phyloP scores from a whole-genome alignment of 1,139 yeast species.

The Entelexis paramagnoliae region DNA sequence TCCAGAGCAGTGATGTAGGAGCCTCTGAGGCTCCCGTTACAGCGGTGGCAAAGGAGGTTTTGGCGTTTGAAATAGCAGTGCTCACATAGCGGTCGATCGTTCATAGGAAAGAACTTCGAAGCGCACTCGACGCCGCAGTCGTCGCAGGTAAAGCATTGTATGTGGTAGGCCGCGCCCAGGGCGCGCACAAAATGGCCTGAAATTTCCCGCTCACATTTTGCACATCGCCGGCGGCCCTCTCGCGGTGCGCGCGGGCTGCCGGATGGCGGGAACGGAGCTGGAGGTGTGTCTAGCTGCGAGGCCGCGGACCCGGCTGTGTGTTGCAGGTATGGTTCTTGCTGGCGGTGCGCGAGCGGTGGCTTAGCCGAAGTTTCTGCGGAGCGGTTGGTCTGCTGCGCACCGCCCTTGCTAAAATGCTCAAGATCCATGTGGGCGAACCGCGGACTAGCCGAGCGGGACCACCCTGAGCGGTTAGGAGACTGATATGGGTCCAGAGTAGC shows the following conservation, averaged over 20 bases:
- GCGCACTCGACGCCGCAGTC: slow-evolving; percentile 74
- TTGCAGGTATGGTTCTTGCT: not conserved
- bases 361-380: not conserved
- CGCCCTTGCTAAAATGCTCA: not conserved
- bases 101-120: slow-evolving; percentile 56
- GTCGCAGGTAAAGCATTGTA: slow-evolving; percentile 74
- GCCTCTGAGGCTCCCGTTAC: slow-evolving; percentile 80
- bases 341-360: not conserved
- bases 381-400: not conserved
- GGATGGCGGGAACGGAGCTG: not conserved
- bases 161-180: slow-evolving; percentile 65
- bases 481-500: not conserved
- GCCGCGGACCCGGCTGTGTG: too few species aligned
- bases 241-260: not conserved
- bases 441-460: slow-evolving; percentile 1
- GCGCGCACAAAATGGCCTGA: slow-evolving; percentile 83
- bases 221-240: slow-evolving; percentile 34
- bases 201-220: slow-evolving; percentile 55
- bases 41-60: slow-evolving; percentile 70
- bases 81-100: slow-evolving; percentile 66
- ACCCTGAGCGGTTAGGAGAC: slow-evolving; percentile 1
- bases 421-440: not conserved
- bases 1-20: slow-evolving; percentile 92
- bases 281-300: not conserved
- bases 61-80: slow-evolving; percentile 81